Base-by-base conservation (phyloP, 169 alveolate species). In the Cystoisospora suis region DNA sequence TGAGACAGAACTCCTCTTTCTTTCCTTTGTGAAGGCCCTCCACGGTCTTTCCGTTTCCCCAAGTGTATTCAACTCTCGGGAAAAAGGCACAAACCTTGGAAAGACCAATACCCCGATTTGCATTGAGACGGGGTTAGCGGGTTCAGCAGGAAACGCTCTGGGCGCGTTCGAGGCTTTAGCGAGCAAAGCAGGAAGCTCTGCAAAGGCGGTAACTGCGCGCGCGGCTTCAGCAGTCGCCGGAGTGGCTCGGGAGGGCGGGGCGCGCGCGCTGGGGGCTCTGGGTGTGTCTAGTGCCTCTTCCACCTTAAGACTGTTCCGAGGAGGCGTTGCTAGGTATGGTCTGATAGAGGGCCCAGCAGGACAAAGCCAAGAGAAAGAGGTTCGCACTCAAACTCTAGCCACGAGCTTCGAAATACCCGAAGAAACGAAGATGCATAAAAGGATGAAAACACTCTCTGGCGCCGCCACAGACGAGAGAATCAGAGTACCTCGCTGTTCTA, bases 241-340 rank as follows among this genome's bases (percentile, higher is more conserved):
- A 34, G 83, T 38, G 1, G 83, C 83, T 17, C 46, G 56, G 34
- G 83, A 53, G 9, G 83, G 83, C 83, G 53, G 58, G 20, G 83
- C 83, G 27, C 53, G n/a, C n/a, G 77, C 83, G 20, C 83, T 27
- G 56, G 83, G 83, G 9, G 83, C 83, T 17, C 36, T 34, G 17
- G 83, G 20, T n/a, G 83, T 20, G 23, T 72, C 83, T 3, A 44
- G 77, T 44, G 9, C 40, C 4, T 36, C 77, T 15, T 36, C 77
- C 36, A 32, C 77, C 40, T 65, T 44, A 23, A 65, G 45, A 44
- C 9, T 65, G n/a, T n/a, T n/a, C n/a, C n/a, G n/a, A n/a, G n/a
- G n/a, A n/a, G n/a, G n/a, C n/a, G n/a, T n/a, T n/a, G n/a, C n/a
- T n/a, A n/a, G n/a, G n/a, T n/a, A n/a, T n/a, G n/a, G n/a, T n/a